Base-by-base conservation (phyloP, 257 asterid genomes). In the Capsicum baccatum region DNA sequence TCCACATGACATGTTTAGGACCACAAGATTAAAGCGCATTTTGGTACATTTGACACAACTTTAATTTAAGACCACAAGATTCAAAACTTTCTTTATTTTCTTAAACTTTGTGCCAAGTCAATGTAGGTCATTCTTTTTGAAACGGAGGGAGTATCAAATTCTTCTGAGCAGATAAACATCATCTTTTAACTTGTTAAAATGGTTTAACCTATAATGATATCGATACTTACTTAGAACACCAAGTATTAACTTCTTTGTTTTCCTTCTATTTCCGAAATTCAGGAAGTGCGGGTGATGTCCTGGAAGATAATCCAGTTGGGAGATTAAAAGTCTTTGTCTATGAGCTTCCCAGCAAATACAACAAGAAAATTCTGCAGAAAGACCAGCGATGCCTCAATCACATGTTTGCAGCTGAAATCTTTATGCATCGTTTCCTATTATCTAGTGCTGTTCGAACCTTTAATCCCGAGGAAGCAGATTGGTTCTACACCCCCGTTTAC, bases 391-490 rank as follows among this genome's bases (percentile, higher is more conserved):
- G 99, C 87, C 95, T 92, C 85, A 94, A 89, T 86, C 99, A 95
- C 89, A 94, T 95, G 99, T 95, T 95, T 90, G 99, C 99, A 26
- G 97, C 99, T 2, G 99, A 95, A 93, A 93, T 95, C 79, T 94
- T 81, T 81, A 94, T 95, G 98, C 99, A 95, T 83, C 94, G 92
- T 3, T 94, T 94, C 83, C 93, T 95, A 82, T 64, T 94, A 76
- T 88, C 97, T 48, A 94, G 97, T 71, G 87, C 97, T 15, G 97
- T 95, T 44, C 94, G 98, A 6, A 93, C 97, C 16, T 93, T 95
- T 64, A 94, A 95, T 86, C 99, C 99, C 0, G 97, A 93, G 85
- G 99, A 95, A 86, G 99, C 99, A 2, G 99, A 94, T 85, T 95
- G 98, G 98, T 95, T 95, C 80, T 95, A 93, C 81, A 88, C 98